Base-by-base conservation (phyloP, 169 alveolate species). In the Plasmodium ovale region DNA sequence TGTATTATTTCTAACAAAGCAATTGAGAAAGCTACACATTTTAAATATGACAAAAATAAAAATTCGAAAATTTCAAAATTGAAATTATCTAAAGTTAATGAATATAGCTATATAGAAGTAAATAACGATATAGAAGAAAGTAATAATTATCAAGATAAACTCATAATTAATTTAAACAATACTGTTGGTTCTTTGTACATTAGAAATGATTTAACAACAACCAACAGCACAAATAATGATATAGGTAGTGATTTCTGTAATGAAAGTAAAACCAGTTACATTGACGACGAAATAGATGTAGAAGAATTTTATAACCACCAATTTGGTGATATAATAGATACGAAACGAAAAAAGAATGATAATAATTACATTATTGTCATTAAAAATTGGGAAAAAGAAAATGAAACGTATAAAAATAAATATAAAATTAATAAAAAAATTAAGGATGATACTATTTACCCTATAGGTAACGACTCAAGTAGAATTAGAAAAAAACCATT, bases 1-100 rank as follows among this genome's bases (percentile, higher is more conserved):
- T 60, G 37, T 39, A 77, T 29, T 31, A 77, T 64, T 42, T 77
- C 74, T 14, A 59, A 77, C 47, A 77, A 64, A 60, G 88, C 59
- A 62, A 77, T 77, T 54, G 88, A 47, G 44, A 77, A 77, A 44
- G 9, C 74, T 4, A 44, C 12, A 16, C 88, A 64, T 59, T 47
- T 64, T 4, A 77, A 77, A 54, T 7, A 27, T 47, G 67, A 77
- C 1, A 77, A 77, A 19, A 72, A 72, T 72, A 72, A 47, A 53
- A 77, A 60, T 60, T 14, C 58, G 3, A 77, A 49, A 33, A 16
- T 33, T 37, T 29, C 47, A 12, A 77, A 77, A 77, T 44, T 77
- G 2, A 77, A 77, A 60, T 62, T 77, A 9, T 42, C 74, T 0
- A 77, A 23, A 12, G 16, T 64, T 54, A 77, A 10, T 33, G 60